phyloP scores from a whole-genome alignment of 2,329 filamentous ascomycete species.

The Aspergillus alliaceus region DNA sequence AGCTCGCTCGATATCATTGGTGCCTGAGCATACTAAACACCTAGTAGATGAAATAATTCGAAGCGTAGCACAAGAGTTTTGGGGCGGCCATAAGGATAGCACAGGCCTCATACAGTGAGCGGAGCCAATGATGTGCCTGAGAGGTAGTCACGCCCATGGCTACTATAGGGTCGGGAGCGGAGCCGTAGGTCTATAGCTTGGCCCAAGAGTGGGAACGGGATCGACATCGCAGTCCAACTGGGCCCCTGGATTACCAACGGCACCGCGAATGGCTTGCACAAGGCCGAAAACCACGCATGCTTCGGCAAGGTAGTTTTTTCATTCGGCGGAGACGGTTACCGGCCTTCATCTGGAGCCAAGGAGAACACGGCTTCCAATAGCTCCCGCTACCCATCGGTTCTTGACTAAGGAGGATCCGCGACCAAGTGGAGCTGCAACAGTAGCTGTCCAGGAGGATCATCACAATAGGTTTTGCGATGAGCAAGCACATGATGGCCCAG shows the following conservation, averaged over 20 bases:
- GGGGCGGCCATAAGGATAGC: not conserved
- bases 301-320: not conserved
- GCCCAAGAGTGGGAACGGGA: constrained; percentile 13
- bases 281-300: not conserved
- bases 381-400: constrained; percentile 2
- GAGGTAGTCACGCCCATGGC: constrained; percentile 7
- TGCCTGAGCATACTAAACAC: not conserved
- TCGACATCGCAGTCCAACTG: constrained; percentile 11
- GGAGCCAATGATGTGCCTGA: constrained; percentile 9
- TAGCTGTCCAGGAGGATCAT: constrained; percentile 1
- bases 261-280: not conserved
- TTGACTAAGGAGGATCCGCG: constrained; percentile 3
- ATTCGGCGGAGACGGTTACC: not conserved
- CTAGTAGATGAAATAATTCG: constrained; percentile 3
- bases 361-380: constrained; percentile 1
- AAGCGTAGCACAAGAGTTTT: not conserved
- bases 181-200: constrained; percentile 17
- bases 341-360: not conserved
- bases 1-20: not conserved
- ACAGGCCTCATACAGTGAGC: not conserved
- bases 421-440: not conserved
- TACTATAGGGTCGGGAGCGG: constrained; percentile 17
- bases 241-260: constrained; percentile 10
- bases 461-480: not conserved
- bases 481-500: not conserved